A percentile compares a stretch with the other conserved stretches of the same genome.
These are phyloP conservation scores for Alternaria sp. DNA, from an alignment of 2,329 filamentous ascomycete species.

Conservation along the genomic window DNA sequence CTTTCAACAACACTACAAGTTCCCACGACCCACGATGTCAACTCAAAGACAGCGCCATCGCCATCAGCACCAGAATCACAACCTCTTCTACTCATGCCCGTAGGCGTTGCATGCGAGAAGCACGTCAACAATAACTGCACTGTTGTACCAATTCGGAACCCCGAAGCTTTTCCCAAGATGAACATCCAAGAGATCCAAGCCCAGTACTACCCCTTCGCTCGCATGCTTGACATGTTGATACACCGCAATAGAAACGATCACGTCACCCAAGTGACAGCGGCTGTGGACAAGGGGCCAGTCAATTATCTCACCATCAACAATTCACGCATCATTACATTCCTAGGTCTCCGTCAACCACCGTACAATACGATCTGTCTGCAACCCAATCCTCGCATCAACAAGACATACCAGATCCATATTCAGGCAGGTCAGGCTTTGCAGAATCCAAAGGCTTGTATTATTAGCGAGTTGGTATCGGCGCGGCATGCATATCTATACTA, in stretches of 20 bases:
- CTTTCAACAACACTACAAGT: not conserved
- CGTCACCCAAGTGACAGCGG: constrained; percentile 22
- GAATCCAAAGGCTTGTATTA: constrained; percentile 13
- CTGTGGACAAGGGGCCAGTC: constrained; percentile 26
- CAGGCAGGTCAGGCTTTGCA: constrained; percentile 6
- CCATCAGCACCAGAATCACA: not conserved
- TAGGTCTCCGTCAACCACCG: constrained; percentile 18
- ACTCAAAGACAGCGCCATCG: not conserved
- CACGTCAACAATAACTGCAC: not conserved
- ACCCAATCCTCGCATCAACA: constrained; percentile 5
- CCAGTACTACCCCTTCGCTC: constrained; percentile 20
- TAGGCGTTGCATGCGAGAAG: not conserved
- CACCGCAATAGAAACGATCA: constrained; percentile 11
- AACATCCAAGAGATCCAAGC: constrained; percentile 28
- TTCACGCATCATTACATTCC: constrained; percentile 16
- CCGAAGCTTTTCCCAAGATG: constrained; percentile 19
- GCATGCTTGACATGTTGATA: constrained; percentile 18
- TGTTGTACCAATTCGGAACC: constrained; percentile 23
- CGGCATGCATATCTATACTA: constrained; percentile 31
- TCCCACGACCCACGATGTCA: not conserved
- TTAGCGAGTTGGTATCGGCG: constrained; percentile 25
- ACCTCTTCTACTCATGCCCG: not conserved
- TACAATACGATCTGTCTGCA: constrained; percentile 9
- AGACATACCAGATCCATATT: constrained; percentile 23
- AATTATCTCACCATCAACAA: constrained; percentile 28